Percentiles rank a stretch among this genome's conserved stretches.
These are phyloP conservation scores for Globisporangium lucens DNA, from an alignment of 352 stramenopile species.

Conservation along the genomic window DNA sequence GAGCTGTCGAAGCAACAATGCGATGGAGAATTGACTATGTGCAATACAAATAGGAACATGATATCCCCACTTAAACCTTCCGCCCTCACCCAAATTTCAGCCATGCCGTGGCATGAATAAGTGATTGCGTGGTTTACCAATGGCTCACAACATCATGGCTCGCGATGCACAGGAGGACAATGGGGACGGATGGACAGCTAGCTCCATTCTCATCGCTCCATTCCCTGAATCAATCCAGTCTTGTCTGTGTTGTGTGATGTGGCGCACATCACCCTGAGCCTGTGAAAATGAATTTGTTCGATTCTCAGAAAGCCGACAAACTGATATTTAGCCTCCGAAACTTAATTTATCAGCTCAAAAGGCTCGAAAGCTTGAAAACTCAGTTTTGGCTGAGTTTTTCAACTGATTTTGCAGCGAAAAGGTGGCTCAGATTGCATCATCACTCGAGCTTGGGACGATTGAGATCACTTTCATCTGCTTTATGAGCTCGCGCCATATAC, in stretches of 20 bases:
- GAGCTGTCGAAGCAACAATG: too few relatives aligned
- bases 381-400: not conserved
- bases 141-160: not conserved
- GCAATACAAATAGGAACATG: not conserved
- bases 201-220: not conserved
- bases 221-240: not conserved
- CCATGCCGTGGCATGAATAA: not conserved
- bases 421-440: not conserved
- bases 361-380: conserved; percentile 3
- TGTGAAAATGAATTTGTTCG: not conserved
- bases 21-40: not conserved
- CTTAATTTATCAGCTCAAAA: not conserved
- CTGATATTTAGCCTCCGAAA: not conserved
- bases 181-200: not conserved
- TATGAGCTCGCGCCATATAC: conserved; percentile 4
- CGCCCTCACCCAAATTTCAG: not conserved
- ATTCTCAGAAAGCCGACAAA: not conserved
- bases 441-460: not conserved
- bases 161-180: not conserved
- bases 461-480: not conserved
- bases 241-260: not conserved
- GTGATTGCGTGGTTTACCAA: not conserved
- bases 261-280: not conserved
- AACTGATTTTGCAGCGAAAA: not conserved
- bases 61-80: not conserved